Evolutionary conservation across 2,329 filamentous ascomycete species (phyloP).

Genomic region (Alternaria hordeiaustralica): DNA sequence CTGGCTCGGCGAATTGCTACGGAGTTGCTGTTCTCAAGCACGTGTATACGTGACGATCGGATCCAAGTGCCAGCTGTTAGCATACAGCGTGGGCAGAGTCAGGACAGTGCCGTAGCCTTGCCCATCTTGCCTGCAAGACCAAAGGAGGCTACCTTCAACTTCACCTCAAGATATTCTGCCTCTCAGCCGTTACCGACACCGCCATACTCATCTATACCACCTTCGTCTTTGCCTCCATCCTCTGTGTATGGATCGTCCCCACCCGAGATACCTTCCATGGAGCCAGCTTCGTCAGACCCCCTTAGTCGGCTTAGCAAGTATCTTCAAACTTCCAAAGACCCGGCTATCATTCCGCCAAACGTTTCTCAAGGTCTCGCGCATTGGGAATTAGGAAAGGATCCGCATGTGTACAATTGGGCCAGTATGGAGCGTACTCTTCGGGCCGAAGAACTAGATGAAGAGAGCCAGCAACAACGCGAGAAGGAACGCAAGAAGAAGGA

Average conservation of each 20-base stretch:
- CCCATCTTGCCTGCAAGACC: conserved; percentile 30
- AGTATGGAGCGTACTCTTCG: conserved; percentile 37
- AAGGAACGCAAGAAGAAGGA: conserved; percentile 50
- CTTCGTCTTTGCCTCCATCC: conserved; percentile 20
- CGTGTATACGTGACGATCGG: conserved; percentile 16
- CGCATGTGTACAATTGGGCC: conserved; percentile 51
- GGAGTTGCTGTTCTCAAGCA: conserved; percentile 48
- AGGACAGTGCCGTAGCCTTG: conserved; percentile 21
- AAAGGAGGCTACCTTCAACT: not conserved
- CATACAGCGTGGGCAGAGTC: conserved; percentile 8
- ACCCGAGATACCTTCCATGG: conserved; percentile 7
- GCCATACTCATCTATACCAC: conserved; percentile 18
- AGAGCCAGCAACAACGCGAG: conserved; percentile 46
- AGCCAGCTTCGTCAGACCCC: conserved; percentile 14
- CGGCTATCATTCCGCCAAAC: conserved; percentile 35
- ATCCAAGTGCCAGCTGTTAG: conserved; percentile 12
- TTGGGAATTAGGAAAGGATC: conserved; percentile 50
- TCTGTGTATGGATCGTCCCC: conserved; percentile 11
- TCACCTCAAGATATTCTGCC: not conserved
- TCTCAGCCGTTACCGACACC: conserved; percentile 23
- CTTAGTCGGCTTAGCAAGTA: conserved; percentile 46
- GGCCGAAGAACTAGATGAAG: conserved; percentile 41
- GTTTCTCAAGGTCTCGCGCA: conserved; percentile 50
- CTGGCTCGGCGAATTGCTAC: conserved; percentile 45
- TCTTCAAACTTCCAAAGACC: conserved; percentile 31